Base-by-base conservation (phyloP, 768 basidiomycete species). In the Pleurotus tuoliensis region DNA sequence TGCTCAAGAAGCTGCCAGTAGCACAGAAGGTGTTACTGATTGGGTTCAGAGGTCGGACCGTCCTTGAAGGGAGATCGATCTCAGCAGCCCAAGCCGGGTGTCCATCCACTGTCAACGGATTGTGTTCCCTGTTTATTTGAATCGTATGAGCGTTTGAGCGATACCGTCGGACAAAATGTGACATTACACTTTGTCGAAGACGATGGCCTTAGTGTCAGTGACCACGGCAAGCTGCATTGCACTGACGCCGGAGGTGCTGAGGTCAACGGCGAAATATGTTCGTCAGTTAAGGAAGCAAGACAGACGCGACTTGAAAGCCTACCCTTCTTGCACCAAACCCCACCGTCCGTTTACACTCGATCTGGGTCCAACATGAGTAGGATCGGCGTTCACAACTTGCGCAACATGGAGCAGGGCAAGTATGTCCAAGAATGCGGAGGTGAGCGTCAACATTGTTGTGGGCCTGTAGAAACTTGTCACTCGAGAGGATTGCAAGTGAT, bases 81-180 rank as follows among this genome's bases (percentile, higher is more conserved):
- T 79, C 64, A 7, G 73, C 74, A 38, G 72, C 76, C 78, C 77
- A 79, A 5, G 78, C 78, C 16, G 74, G 64, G 57, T 77, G 76
- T 1, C 71, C 73, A 47, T 77, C 67, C 55, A 78, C 64, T 18
- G 62, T 67, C 1, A 78, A 63, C 11, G 76, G 72, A 47, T 80
- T 77, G 56, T 78, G 67, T 8, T 55, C 54, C 16, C 54, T 55
- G 4, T 30, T 38, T 11, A 41, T 16, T 6, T 8, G 9, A 3
- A 2, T 5, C 38, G 18, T n/a, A 9, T 18, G 3, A 53, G 24
- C 11, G 20, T 8, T 11, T 6, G 25, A 22, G 39, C 20, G 20
- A 39, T 9, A 25, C 24, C 24, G 5, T 4, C n/a, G 51, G 7
- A 40, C 6, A n/a, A n/a, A 13, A 15, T 39, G n/a, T 18, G 16